phyloP scores from a whole-genome alignment of 768 basidiomycete species.

The Auricularia heimuer region DNA sequence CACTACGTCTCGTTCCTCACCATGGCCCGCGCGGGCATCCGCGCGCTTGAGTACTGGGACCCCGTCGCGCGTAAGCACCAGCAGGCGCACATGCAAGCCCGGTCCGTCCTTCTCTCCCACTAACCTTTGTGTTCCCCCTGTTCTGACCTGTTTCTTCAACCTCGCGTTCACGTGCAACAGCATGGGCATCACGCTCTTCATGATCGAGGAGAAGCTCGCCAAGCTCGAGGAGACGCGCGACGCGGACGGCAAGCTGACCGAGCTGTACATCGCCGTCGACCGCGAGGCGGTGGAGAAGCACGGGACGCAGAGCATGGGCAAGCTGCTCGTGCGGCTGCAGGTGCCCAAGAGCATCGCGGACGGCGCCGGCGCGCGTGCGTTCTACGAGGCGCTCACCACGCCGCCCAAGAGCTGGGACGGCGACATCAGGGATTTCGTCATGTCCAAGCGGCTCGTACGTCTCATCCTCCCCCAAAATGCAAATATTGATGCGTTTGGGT shows the following conservation, averaged over 20 bases:
- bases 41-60: slow-evolving; percentile 76
- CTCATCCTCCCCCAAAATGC: too few species aligned
- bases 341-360: slow-evolving; percentile 82
- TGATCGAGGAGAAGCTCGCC: slow-evolving; percentile 63
- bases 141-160: neutral
- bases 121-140: too few species aligned
- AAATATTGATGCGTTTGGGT: slow-evolving; percentile 4
- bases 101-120: slow-evolving; percentile 32
- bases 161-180: slow-evolving; percentile 25
- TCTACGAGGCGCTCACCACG: slow-evolving; percentile 70
- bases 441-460: slow-evolving; percentile 63
- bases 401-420: slow-evolving; percentile 64
- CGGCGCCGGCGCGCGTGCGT: slow-evolving; percentile 65
- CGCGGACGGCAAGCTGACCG: slow-evolving; percentile 46
- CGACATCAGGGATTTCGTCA: slow-evolving; percentile 65
- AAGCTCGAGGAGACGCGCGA: slow-evolving; percentile 58
- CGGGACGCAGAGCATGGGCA: slow-evolving; percentile 59
- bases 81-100: slow-evolving; percentile 85
- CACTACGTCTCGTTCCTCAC: slow-evolving; percentile 73
- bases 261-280: slow-evolving; percentile 70
- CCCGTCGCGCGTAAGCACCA: slow-evolving; percentile 74
- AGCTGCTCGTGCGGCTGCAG: slow-evolving; percentile 70
- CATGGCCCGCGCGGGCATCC: slow-evolving; percentile 78
- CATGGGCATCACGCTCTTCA: slow-evolving; percentile 72
- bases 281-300: slow-evolving; percentile 53